Evolutionary conservation across 441 rosid species (phyloP), one percentile per base, ranked within the genome.

Genomic region (Geranium incanum): DNA sequence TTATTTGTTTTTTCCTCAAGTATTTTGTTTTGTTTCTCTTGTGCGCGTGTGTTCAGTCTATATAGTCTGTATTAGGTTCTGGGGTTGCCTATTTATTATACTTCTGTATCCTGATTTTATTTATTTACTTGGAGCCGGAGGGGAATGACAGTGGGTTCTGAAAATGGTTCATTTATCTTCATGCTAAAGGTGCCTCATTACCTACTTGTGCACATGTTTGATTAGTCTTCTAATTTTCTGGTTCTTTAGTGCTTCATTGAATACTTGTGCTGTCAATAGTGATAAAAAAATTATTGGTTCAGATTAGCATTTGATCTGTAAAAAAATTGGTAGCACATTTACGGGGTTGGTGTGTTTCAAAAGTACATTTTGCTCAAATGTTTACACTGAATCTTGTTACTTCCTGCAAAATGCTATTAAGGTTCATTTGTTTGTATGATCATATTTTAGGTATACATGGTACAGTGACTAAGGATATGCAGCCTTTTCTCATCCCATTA

Each of bases 231-330:
- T 62, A 23, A 36, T 62, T 62, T 60, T 21, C 36, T 0, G 12
- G 36, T 60, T 62, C 9, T 62, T 62, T 6, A 12, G 21, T 62
- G 66, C 23, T 62, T 62, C 23, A 21, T 36, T 62, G 36, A 23
- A 19, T 62, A 33, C 66, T 21, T 62, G 66, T n/a, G 4, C 23
- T 0, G 5, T 7, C 66, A 60, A 36, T 21, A 60, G 36, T 19
- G 66, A 36, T 60, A 21, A 60, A 18, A 60, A 19, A 11, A 21
- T 62, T 33, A 23, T 23, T 12, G 4, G 15, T 62, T 62, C 37
- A 62, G 66, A 21, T 62, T 62, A 62, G 37, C 66, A 62, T 62
- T 62, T 62, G 66, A 23, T 62, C 2, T 62, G 23, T 36, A 21
- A 9, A 62, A 28, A 23, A 21, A n/a, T 23, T 9, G 36, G 66